Evolutionary conservation across 495 filamentous ascomycete species (phyloP), one percentile per base, ranked within the genome.

Genomic region (Alectoria sarmentosa): DNA sequence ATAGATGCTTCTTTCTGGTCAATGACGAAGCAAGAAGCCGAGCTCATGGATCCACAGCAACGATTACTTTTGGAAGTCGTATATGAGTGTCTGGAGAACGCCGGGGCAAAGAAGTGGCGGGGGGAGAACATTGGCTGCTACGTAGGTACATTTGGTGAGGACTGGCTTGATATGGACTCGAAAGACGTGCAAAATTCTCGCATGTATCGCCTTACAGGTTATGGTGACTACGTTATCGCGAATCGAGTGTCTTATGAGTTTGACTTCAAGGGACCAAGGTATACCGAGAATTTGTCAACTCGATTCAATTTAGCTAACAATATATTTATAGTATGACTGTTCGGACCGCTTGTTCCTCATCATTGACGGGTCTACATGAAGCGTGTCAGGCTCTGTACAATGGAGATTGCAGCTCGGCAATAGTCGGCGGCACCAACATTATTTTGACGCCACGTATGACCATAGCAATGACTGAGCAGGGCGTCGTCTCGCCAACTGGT

Each of bases 1-100:
- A 63, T 79, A 19, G 78, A 80, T 56, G 26, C 66, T 0, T 48
- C 48, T 0, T 79, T 84, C 66, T 82, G 77, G 66, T 69, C 68
- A 4, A 75, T 83, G 63, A 73, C 72, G 3, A 66, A 69, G n/a
- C 54, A 36, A 0, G 83, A 86, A 58, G 78, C 76, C 9, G 78
- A 77, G 66, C 68, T 69, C 0, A 78, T 86, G 69, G 84, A 88
- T 62, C 86, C 86, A 0, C 80, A 84, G 30, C 83, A 86, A 60
- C 67, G 84, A 0, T 69, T 80, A 10, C 69, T 88, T 0, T 73
- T 88, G 0, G 84, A 88, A 65, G 76, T 80, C 1, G 72, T 79
- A 0, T 69, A 65, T 48, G 76, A 79, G 48, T 70, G 70, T 34
- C 60, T 79, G 26, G 77, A 79, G 57, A 73, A 71, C 42, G 65